phyloP scores from a whole-genome alignment of 768 basidiomycete genomes.

The Erythrobasidium yunnanense region DNA sequence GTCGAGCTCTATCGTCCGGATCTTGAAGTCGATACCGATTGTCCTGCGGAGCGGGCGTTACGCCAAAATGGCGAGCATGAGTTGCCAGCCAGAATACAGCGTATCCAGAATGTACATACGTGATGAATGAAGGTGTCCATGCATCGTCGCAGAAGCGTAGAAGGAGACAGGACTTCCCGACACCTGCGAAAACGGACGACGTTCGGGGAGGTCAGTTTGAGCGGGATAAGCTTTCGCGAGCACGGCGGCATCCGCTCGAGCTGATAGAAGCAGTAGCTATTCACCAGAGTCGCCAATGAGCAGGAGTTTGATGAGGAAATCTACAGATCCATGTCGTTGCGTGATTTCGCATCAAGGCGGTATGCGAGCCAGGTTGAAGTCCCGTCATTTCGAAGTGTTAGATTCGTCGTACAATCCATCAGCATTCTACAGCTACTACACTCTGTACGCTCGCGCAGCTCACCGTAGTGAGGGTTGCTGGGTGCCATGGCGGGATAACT shows the following conservation, averaged over 20 bases:
- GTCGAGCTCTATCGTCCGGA: constrained; percentile 94
- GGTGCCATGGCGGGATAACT: background rate
- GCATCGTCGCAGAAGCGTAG: constrained; percentile 91
- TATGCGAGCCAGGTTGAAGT: too few relatives aligned
- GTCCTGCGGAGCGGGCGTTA: constrained; percentile 55
- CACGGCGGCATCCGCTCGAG: too few relatives aligned
- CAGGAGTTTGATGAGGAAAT: constrained; percentile 33
- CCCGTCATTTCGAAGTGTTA: too few relatives aligned
- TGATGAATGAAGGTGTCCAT: constrained; percentile 95
- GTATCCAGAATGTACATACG: constrained; percentile 25
- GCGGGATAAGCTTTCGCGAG: too few relatives aligned
- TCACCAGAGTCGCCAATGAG: constrained; percentile 41
- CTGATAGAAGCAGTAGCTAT: too few relatives aligned
- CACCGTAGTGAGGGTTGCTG: background rate
- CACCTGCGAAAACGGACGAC: constrained; percentile 46
- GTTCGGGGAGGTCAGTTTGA: too few relatives aligned
- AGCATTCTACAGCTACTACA: too few relatives aligned
- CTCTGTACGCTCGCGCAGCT: too few relatives aligned
- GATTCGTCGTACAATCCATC: too few relatives aligned
- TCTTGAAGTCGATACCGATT: constrained; percentile 99
- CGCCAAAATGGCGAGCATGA: too few relatives aligned
- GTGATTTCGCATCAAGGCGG: too few relatives aligned
- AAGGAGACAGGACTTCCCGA: constrained; percentile 69
- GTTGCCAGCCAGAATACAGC: too few relatives aligned
- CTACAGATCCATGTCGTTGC: background rate